phyloP scores from a whole-genome alignment of 2,329 filamentous ascomycete species.

The Bipolaris bicolor region DNA sequence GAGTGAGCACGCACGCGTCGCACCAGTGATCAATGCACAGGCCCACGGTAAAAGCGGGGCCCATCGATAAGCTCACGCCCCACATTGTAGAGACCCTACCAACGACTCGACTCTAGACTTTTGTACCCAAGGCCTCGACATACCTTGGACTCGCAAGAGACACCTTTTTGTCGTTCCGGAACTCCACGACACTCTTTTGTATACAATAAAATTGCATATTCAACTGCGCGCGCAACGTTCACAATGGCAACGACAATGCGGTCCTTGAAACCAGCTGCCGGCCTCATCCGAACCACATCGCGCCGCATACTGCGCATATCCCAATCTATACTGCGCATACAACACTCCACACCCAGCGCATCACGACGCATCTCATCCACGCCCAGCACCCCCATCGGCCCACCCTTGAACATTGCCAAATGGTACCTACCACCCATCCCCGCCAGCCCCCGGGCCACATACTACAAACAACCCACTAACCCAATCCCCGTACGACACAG shows the following conservation, averaged over 20 bases:
- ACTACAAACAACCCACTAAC: background rate
- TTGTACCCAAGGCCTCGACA: too few species aligned
- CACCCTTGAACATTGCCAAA: slow-evolving; percentile 51
- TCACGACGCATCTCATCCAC: slow-evolving; percentile 39
- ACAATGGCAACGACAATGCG: slow-evolving; percentile 21
- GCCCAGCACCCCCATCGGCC: slow-evolving; percentile 33
- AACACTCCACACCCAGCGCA: slow-evolving; percentile 9
- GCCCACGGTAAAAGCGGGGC: slow-evolving; percentile 18
- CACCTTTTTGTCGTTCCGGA: background rate
- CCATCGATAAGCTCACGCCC: slow-evolving; percentile 1
- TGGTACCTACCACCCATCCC: slow-evolving; percentile 34
- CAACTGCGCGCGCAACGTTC: background rate
- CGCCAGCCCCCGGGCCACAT: background rate
- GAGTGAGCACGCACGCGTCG: slow-evolving; percentile 18
- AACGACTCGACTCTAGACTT: slow-evolving; percentile 3
- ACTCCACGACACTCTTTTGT: background rate
- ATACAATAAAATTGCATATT: background rate
- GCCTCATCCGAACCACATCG: slow-evolving; percentile 20
- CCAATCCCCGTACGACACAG: slow-evolving; percentile 54
- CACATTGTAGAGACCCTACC: slow-evolving; percentile 5
- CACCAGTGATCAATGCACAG: slow-evolving; percentile 28
- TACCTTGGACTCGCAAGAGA: background rate
- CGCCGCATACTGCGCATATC: slow-evolving; percentile 14
- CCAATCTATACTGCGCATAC: background rate
- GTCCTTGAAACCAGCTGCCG: slow-evolving; percentile 24